A percentile compares a stretch with the other conserved stretches of the same genome.
These are phyloP conservation scores for Blastobotrys niveus DNA, from an alignment of 1,139 yeast genomes.

Conservation along the genomic window DNA sequence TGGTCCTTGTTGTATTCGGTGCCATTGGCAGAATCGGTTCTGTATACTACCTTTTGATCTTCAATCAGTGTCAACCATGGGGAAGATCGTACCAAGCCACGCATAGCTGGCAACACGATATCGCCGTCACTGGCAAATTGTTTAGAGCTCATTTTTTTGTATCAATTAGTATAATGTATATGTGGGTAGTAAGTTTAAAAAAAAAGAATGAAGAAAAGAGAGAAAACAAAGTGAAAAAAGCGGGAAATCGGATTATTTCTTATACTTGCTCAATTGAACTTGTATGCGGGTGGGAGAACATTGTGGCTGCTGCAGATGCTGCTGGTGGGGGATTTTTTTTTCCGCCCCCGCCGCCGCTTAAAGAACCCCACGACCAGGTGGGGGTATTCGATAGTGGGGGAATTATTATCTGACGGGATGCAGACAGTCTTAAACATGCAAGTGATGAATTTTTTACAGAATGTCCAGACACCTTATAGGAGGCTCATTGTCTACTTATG, in stretches of 20 bases:
- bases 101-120: constrained; percentile 57
- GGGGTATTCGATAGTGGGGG: no score
- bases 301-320: no score
- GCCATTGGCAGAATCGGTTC: constrained; percentile 19
- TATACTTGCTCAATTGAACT: no score
- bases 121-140: constrained; percentile 42
- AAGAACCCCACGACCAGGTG: not conserved
- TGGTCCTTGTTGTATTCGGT: constrained; percentile 20
- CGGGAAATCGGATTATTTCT: no score
- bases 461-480: constrained; percentile 11
- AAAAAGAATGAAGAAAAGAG: not conserved
- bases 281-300: not conserved
- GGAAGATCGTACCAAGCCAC: constrained; percentile 63
- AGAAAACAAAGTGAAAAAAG: not conserved
- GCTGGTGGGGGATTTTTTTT: no score
- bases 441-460: not conserved
- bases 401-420: no score
- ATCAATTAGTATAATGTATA: not conserved
- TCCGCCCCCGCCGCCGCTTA: no score
- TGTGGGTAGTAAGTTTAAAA: no score
- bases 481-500: not conserved
- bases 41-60: constrained; percentile 61
- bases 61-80: constrained; percentile 61
- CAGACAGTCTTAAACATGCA: not conserved
- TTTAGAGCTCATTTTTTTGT: constrained; percentile 17